Evolutionary conservation across 2,329 filamentous ascomycete species (phyloP).

Genomic region (Pseudocercospora fuligena): DNA sequence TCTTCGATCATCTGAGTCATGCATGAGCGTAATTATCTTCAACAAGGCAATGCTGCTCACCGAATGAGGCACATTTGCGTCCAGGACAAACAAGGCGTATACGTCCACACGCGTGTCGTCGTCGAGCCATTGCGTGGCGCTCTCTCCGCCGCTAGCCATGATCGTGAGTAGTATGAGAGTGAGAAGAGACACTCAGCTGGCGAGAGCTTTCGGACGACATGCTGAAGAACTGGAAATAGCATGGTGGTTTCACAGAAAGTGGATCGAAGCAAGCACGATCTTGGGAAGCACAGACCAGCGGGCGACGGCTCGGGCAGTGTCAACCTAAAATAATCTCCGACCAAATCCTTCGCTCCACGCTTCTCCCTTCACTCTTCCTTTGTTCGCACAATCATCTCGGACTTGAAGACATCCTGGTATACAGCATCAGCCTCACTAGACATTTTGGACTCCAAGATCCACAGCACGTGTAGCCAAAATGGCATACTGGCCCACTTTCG

Average conservation of each 20-base stretch:
- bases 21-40: not conserved
- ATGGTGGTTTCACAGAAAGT: not conserved
- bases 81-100: slow-evolving; percentile 14
- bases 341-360: not conserved
- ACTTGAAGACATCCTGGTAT: not conserved
- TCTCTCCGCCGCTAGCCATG: not conserved
- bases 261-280: not conserved
- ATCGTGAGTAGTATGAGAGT: not conserved
- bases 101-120: slow-evolving; percentile 6
- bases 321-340: slow-evolving; percentile 2
- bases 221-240: not conserved
- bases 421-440: not conserved
- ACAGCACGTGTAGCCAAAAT: not conserved
- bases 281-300: not conserved
- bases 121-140: not conserved
- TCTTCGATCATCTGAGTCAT: slow-evolving; percentile 15
- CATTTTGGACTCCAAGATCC: not conserved
- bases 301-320: not conserved
- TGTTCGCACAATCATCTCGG: not conserved
- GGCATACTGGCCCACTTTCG: not conserved
- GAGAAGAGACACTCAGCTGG: not conserved
- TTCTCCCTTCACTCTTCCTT: not conserved
- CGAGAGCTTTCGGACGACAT: not conserved
- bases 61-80: not conserved
- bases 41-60: not conserved